A percentile compares a stretch with the other conserved stretches of the same genome.
These are phyloP conservation scores for Hyphopichia khmerensis DNA, from an alignment of 1,139 yeast genomes.

Conservation along the genomic window DNA sequence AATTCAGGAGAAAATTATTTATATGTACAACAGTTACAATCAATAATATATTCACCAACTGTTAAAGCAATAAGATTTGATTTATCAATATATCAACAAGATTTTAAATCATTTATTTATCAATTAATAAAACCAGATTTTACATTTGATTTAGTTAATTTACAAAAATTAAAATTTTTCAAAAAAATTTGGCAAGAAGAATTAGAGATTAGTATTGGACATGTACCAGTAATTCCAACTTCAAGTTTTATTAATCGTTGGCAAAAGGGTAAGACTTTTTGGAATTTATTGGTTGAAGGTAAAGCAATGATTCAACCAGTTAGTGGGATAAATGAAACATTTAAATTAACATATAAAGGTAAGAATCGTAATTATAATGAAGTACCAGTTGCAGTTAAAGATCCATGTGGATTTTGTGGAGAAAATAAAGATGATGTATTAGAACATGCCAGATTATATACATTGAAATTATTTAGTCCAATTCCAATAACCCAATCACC, in stretches of 20 bases:
- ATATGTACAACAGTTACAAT: conserved; percentile 17
- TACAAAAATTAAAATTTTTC: conserved; percentile 61
- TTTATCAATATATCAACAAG: conserved; percentile 40
- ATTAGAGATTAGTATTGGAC: conserved; percentile 57
- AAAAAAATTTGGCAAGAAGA: conserved; percentile 72
- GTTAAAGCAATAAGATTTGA: conserved; percentile 62
- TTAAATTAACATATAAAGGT: conserved; percentile 35
- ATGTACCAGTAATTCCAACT: conserved; percentile 33
- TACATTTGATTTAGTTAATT: conserved; percentile 35
- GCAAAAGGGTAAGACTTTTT: conserved; percentile 52
- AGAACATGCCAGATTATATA: conserved; percentile 76
- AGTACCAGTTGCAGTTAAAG: conserved; percentile 69
- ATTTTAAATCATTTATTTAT: conserved; percentile 40
- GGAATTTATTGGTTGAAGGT: conserved; percentile 74
- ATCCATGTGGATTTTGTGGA: conserved; percentile 81
- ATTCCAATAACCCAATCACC: conserved; percentile 11
- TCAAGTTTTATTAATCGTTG: conserved; percentile 42
- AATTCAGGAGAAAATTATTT: not conserved
- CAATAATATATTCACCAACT: conserved; percentile 50
- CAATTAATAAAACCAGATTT: conserved; percentile 35
- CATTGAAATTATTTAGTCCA: conserved; percentile 47
- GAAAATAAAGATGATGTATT: conserved; percentile 67
- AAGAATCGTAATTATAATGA: conserved; percentile 7
- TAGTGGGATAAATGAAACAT: conserved; percentile 76
- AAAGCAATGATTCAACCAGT: conserved; percentile 84